Conservation (phyloP, 371 early-diverging fungal genomes). For the Lichtheimia ornata region DNA sequence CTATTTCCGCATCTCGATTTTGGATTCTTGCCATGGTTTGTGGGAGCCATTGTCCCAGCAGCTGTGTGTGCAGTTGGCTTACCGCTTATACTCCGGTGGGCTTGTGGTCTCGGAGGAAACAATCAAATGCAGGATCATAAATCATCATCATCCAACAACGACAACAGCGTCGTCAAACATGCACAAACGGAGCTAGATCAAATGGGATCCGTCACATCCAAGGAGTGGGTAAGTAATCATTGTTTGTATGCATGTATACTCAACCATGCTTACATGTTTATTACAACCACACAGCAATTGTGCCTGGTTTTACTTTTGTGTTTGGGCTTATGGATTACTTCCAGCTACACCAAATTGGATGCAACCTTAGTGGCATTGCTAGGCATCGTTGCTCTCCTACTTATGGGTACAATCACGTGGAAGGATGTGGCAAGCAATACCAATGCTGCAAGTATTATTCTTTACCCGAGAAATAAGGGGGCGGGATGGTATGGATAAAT, state of each 20-base stretch:
- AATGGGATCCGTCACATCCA: constrained; percentile 37
- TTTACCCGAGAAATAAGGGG: background rate
- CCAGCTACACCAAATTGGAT: constrained; percentile 61
- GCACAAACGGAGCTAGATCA: constrained; percentile 33
- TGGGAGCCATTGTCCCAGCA: constrained; percentile 57
- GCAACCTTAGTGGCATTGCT: constrained; percentile 68
- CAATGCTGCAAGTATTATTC: constrained; percentile 51
- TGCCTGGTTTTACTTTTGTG: constrained; percentile 55
- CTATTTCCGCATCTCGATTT: constrained; percentile 58
- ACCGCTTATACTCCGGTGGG: constrained; percentile 43
- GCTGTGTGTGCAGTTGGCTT: constrained; percentile 37
- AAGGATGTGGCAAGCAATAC: constrained; percentile 67
- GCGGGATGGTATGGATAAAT: no score
- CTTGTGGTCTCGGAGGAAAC: constrained; percentile 23
- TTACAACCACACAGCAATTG: constrained; percentile 35
- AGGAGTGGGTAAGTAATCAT: constrained; percentile 38
- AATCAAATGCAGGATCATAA: constrained; percentile 19
- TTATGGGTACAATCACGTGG: constrained; percentile 68
- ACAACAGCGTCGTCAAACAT: constrained; percentile 28
- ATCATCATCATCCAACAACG: background rate
- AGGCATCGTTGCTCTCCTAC: constrained; percentile 58
- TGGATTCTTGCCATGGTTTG: constrained; percentile 59
- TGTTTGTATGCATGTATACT: background rate
- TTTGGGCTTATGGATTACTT: constrained; percentile 70
- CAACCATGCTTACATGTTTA: background rate